phyloP scores from a whole-genome alignment of 805 yeast species.

The Yamadazyma akitaensis region DNA sequence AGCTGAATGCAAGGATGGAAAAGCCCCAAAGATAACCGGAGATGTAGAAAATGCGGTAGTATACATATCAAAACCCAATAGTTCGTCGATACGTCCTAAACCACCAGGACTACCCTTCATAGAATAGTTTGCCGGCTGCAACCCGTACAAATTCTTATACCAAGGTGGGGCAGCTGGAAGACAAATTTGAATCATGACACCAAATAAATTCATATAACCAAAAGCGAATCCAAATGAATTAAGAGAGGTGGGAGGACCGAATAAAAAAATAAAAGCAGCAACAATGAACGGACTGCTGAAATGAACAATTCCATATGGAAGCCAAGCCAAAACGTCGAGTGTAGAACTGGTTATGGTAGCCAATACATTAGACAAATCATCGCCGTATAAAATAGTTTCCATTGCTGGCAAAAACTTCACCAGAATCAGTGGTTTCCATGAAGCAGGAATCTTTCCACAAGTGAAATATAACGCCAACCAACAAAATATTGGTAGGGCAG shows the following conservation, averaged over 20 bases:
- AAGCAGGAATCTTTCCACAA: slow-evolving; percentile 67
- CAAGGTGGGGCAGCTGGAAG: slow-evolving; percentile 98
- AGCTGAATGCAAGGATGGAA: slow-evolving; percentile 84
- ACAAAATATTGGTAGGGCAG: slow-evolving; percentile 77
- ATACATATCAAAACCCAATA: slow-evolving; percentile 79
- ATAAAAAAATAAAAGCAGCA: slow-evolving; percentile 71
- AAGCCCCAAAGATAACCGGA: slow-evolving; percentile 92
- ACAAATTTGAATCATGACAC: slow-evolving; percentile 75
- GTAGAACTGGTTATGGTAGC: slow-evolving; percentile 65
- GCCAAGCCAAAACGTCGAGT: slow-evolving; percentile 86
- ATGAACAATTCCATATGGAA: slow-evolving; percentile 91
- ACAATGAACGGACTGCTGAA: slow-evolving; percentile 88
- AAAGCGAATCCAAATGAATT: slow-evolving; percentile 88
- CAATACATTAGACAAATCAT: slow-evolving; percentile 77
- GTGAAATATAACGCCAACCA: slow-evolving; percentile 85
- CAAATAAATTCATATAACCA: slow-evolving; percentile 89
- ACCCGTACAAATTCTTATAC: slow-evolving; percentile 83
- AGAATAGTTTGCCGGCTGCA: slow-evolving; percentile 84
- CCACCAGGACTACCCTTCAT: slow-evolving; percentile 98
- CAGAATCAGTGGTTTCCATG: slow-evolving; percentile 81
- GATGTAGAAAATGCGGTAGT: slow-evolving; percentile 79
- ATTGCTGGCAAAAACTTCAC: slow-evolving; percentile 87
- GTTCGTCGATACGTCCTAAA: slow-evolving; percentile 74
- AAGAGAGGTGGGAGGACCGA: slow-evolving; percentile 87
- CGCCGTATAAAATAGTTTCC: slow-evolving; percentile 90